Conservation (phyloP, 176 grass and related monocot species). For the Carex littledalei region DNA sequence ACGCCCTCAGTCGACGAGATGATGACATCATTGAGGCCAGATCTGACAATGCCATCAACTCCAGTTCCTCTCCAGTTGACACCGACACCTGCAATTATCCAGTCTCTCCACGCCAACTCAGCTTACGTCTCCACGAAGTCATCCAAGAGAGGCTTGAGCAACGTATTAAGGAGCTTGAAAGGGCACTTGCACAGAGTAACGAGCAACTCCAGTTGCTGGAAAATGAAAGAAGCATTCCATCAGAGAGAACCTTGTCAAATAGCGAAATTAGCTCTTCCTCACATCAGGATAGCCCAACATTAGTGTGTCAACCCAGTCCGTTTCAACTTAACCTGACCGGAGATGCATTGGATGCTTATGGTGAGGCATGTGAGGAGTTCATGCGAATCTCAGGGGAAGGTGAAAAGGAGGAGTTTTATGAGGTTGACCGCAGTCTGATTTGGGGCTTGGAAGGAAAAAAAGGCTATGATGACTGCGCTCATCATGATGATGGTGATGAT, state of each 20-base stretch:
- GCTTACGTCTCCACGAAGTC: conserved; percentile 75
- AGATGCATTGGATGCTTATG: conserved; percentile 72
- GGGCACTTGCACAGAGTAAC: conserved; percentile 44
- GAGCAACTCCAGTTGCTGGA: conserved; percentile 49
- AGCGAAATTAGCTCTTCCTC: conserved; percentile 65
- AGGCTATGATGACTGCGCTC: conserved; percentile 3
- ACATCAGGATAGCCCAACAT: conserved; percentile 52
- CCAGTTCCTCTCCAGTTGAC: conserved; percentile 45
- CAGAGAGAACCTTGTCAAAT: conserved; percentile 53
- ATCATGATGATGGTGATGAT: conserved; percentile 16
- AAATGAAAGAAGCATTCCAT: conserved; percentile 36
- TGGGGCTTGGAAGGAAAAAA: conserved; percentile 48
- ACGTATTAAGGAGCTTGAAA: conserved; percentile 77
- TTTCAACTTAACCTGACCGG: conserved; percentile 73
- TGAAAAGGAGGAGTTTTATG: conserved; percentile 32
- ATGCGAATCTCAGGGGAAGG: conserved; percentile 34
- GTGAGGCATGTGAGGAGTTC: conserved; percentile 88
- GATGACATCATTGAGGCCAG: conserved; percentile 28
- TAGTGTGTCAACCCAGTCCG: conserved; percentile 32
- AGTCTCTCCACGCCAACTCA: conserved; percentile 69
- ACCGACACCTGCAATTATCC: conserved; percentile 45
- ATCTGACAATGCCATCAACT: conserved; percentile 36
- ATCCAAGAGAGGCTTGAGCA: conserved; percentile 64
- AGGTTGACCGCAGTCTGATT: conserved; percentile 32
- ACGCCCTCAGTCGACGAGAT: conserved; percentile 23